Evolutionary conservation across 108 stramenopile genomes (phyloP), one percentile per base, ranked within the genome.

Genomic region (Cyclotella kingstonii): DNA sequence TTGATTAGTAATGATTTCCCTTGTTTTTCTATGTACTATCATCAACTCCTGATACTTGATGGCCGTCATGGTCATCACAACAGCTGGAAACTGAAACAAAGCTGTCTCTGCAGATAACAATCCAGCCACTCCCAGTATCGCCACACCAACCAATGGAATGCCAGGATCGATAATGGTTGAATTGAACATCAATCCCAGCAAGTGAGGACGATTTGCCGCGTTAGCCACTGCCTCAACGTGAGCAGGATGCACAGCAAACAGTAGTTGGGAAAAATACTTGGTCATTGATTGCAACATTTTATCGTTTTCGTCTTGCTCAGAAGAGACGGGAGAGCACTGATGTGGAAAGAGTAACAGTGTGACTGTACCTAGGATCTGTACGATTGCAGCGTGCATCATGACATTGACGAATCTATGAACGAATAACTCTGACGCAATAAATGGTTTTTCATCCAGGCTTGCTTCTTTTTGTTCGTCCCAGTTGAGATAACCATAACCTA

Each of bases 171-270:
- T 50, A 18, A 81, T 45, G 12, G 70, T 31, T 0, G 49, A 26
- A 35, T 68, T 69, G 38, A 68, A 81, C 11, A 89, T 39, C 11
- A 89, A 64, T 31, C 85, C 87, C 42, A 92, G 38, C 11, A 92
- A 29, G 66, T 92, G 90, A 18, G 85, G 83, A 53, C 90, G 87
- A 72, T 92, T 92, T 40, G 90, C 90, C 5, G 82, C 85, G 76
- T 92, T 92, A 58, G 84, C 87, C 0, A 87, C 87, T 6, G 77
- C 81, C 62, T 92, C 90, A 9, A 92, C 87, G 54, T 92, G 90
- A 9, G 82, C 72, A 4, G 91, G 87, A 59, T 92, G 91, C 29
- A 88, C 17, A 12, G 52, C 59, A 52, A 91, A 91, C 14, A 89
- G 60, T 3, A 86, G 17, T 42, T 83, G 84, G 52, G 82, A 67